Base-by-base conservation (phyloP, 371 early-diverging fungal species). In the Phascolomyces articulosus region DNA sequence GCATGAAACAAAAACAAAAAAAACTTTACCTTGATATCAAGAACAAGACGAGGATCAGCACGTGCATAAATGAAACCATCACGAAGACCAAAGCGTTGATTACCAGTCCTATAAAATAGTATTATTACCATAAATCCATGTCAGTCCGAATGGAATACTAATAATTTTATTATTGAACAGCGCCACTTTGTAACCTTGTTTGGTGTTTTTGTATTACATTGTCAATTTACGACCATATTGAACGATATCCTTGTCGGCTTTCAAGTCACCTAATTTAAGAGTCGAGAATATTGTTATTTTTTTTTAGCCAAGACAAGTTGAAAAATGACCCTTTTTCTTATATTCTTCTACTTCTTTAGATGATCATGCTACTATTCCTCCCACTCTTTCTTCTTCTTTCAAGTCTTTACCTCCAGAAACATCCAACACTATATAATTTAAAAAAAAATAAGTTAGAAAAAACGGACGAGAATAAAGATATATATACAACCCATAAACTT, bases 161-260 rank as follows among this genome's bases (percentile, higher is more conserved):
- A n/a, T n/a, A n/a, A n/a, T n/a, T 23, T 24, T n/a, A 23, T 23
- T 28, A 20, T 54, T 7, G 20, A 24, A 24, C 24, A 21, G 51
- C 51, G 51, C 51, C 51, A 51, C 51, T 51, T 15, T n/a, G 56
- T 56, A 56, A 56, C 56, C 18, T 1, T 44, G 44, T 15, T n/a
- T 44, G 4, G 15, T 38, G n/a, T 16, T 20, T 67, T 40, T 38
- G 48, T 23, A 68, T 65, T 79, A 75, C 79, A 65, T 68, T 29
- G 79, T 79, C 63, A 65, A 63, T 40, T 82, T 82, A 40, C 77
- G 80, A 40, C 73, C 69, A 47, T 67, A 79, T 67, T 79, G 78
- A 11, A 73, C 44, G 29, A 79, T 51, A 18, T 63, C 31, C 24
- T 58, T 34, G 8, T 74, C 83, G 21, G 69, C 34, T 28, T 63